These are phyloP conservation scores for Eimeria falciformis DNA, from an alignment of 169 alveolate genomes.

Conservation along the genomic window DNA sequence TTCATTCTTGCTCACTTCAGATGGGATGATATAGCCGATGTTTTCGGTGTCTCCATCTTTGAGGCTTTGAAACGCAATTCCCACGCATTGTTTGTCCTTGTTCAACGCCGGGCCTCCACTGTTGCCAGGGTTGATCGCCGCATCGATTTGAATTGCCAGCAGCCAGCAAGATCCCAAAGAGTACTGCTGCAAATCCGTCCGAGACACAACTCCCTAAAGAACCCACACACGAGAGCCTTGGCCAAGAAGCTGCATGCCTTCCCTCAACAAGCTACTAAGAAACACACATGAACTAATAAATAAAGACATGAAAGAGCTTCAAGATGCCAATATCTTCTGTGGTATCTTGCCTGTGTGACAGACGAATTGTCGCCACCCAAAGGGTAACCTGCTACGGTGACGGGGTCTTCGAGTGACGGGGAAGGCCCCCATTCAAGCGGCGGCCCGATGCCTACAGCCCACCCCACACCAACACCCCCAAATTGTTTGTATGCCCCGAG, in stretches of 20 bases:
- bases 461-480: too few relatives aligned
- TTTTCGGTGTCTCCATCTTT: constrained; percentile 82
- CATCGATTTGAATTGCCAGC: constrained; percentile 83
- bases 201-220: constrained; percentile 2
- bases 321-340: too few relatives aligned
- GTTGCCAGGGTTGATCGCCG: constrained; percentile 88
- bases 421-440: constrained; percentile 78
- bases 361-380: constrained; percentile 81
- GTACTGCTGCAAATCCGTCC: constrained; percentile 80
- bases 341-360: constrained; percentile 76
- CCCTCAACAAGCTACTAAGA: neutral
- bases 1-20: constrained; percentile 58
- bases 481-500: too few relatives aligned
- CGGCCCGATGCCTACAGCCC: constrained; percentile 69
- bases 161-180: constrained; percentile 79
- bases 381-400: constrained; percentile 80
- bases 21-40: constrained; percentile 82
- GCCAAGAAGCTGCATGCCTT: neutral
- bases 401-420: constrained; percentile 78
- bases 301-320: neutral
- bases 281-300: neutral
- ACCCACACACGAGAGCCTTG: too few relatives aligned
- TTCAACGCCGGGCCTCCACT: constrained; percentile 85
- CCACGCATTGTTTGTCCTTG: constrained; percentile 79
- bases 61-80: constrained; percentile 82